phyloP scores from a whole-genome alignment of 2,329 filamentous ascomycete species.

The Claviceps capensis region DNA sequence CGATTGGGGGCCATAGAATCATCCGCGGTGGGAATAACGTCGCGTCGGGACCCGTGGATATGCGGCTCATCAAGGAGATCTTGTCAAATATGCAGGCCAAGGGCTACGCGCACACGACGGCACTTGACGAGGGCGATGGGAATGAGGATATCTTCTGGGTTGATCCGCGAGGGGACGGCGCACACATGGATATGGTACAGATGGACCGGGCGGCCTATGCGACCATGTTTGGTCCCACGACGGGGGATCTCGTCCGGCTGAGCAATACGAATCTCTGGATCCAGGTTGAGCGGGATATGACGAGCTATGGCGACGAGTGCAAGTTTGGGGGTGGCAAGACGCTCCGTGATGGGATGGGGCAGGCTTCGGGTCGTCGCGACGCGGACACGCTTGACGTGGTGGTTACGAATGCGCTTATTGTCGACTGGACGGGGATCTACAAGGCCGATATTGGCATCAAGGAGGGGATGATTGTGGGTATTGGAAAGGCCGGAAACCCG shows the following conservation, averaged over 20 bases:
- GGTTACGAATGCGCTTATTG: constrained; percentile 75
- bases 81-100: constrained; percentile 51
- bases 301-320: constrained; percentile 82
- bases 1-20: constrained; percentile 67
- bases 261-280: constrained; percentile 84
- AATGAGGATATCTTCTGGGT: no score
- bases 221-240: constrained; percentile 86
- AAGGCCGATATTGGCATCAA: constrained; percentile 96
- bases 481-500: constrained; percentile 94
- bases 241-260: constrained; percentile 70
- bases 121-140: no score
- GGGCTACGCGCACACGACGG: constrained; percentile 55
- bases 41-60: constrained; percentile 58
- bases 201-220: constrained; percentile 71
- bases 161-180: constrained; percentile 35
- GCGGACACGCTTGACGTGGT: constrained; percentile 68
- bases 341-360: constrained; percentile 87
- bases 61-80: constrained; percentile 49
- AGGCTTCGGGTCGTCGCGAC: constrained; percentile 65
- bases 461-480: constrained; percentile 69
- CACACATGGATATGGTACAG: constrained; percentile 45
- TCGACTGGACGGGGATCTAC: constrained; percentile 87
- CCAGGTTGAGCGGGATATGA: constrained; percentile 74
- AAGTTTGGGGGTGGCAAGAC: constrained; percentile 93
- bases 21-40: constrained; percentile 77